Base-by-base conservation (phyloP, 106 monocot species). In the Dendrobium chrysotoxum region DNA sequence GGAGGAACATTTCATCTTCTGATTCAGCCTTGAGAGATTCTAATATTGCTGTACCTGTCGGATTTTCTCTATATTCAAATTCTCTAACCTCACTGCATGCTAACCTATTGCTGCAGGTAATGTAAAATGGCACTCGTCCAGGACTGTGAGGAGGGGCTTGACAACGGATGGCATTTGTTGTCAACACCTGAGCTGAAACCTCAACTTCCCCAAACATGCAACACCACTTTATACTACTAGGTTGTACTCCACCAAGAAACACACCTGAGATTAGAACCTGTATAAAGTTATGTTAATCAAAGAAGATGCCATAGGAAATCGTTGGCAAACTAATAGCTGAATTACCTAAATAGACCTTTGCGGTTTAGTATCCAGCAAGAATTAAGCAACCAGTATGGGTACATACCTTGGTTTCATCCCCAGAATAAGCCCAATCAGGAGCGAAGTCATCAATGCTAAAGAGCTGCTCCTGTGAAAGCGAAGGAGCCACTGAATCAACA, bases 361-460 rank as follows among this genome's bases (percentile, higher is more conserved):
- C 1, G 20, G 20, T 17, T 45, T n/a, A 39, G 6, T 45, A 46
- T 40, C n/a, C 25, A 26, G 16, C n/a, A 26, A 17, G 25, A 20
- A 18, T 9, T 11, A 40, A 79, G 15, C 20, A 61, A 61, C 1
- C n/a, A n/a, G 20, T 23, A 61, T 23, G 23, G 61, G 7, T 5
- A 47, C 72, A 68, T 81, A 88, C 92, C 88, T 91, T 91, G 53
- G 89, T 86, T 82, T 85, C 93, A 64, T 54, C n/a, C 21, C 54
- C 82, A 55, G 82, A 82, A 61, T 79, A 93, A 82, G 86, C 87
- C 93, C 93, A 91, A 76, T 86, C 87, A 21, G 93, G 93, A n/a
- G 91, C 89, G 79, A 87, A 91, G 76, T 93, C 93, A 50, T 80
- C 44, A 79, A 93, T 89, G 64, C 82, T 87, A 75, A 91, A 91